Evolutionary conservation across 148 eudicot species (phyloP).

Genomic region (Drosera capensis): DNA sequence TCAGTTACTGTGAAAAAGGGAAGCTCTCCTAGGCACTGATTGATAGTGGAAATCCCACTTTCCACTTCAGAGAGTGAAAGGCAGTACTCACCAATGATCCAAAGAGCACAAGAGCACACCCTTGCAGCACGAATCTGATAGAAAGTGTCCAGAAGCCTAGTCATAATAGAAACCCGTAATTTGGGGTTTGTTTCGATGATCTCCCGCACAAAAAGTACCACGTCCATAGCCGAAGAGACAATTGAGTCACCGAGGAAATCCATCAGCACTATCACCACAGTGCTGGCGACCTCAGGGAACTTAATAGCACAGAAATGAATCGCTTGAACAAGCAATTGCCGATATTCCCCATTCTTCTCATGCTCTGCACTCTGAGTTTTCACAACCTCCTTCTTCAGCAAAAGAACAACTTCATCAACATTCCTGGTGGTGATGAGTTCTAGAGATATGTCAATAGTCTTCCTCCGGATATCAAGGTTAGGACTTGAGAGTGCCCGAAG

Average conservation of each 20-base stretch:
- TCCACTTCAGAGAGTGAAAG: slow-evolving; percentile 87
- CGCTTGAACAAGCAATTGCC: slow-evolving; percentile 97
- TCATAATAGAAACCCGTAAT: slow-evolving; percentile 69
- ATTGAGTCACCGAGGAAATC: slow-evolving; percentile 95
- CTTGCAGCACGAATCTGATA: slow-evolving; percentile 91
- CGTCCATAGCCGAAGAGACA: slow-evolving; percentile 87
- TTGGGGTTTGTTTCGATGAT: slow-evolving; percentile 86
- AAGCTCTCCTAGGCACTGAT: slow-evolving; percentile 87
- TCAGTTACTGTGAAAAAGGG: slow-evolving; percentile 69
- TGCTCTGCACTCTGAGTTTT: slow-evolving; percentile 88
- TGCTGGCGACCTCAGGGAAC: slow-evolving; percentile 96
- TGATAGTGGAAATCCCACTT: slow-evolving; percentile 66
- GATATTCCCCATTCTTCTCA: slow-evolving; percentile 87
- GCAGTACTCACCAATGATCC: slow-evolving; percentile 92
- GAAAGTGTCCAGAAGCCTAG: slow-evolving; percentile 84
- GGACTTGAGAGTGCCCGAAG: slow-evolving; percentile 94
- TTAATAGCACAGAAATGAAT: slow-evolving; percentile 92
- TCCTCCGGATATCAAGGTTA: slow-evolving; percentile 74
- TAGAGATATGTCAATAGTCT: slow-evolving; percentile 73
- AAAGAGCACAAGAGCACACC: slow-evolving; percentile 87
- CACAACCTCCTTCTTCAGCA: slow-evolving; percentile 86
- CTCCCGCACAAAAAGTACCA: slow-evolving; percentile 80
- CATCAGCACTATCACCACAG: slow-evolving; percentile 95
- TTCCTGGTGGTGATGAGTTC: slow-evolving; percentile 76
- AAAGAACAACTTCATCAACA: slow-evolving; percentile 82